These are phyloP conservation scores for Penicillium polonicum DNA, from an alignment of 2,329 filamentous ascomycete genomes.

Conservation along the genomic window DNA sequence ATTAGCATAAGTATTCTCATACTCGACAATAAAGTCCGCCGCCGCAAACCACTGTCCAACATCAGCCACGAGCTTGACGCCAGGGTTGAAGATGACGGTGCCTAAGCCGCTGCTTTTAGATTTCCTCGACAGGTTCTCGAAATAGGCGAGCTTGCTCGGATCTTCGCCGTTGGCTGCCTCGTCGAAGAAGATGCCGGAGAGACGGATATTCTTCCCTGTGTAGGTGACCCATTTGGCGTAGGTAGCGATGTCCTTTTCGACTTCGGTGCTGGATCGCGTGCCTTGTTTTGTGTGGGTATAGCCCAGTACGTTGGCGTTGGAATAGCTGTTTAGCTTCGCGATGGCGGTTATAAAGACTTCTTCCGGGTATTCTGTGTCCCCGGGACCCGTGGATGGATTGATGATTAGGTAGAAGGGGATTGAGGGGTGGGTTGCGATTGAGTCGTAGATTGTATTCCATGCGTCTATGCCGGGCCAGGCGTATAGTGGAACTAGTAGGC, in stretches of 20 bases:
- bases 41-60: conserved; percentile 16
- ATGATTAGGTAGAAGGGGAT: conserved; percentile 32
- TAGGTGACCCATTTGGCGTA: conserved; percentile 40
- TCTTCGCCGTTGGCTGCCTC: conserved; percentile 31
- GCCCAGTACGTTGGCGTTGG: conserved; percentile 43
- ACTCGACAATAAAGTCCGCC: conserved; percentile 22
- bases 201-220: conserved; percentile 24
- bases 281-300: conserved; percentile 44
- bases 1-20: conserved; percentile 18
- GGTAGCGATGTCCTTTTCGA: conserved; percentile 37
- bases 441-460: conserved; percentile 26
- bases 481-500: conserved; percentile 29
- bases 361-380: conserved; percentile 32
- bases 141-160: conserved; percentile 18
- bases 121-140: conserved; percentile 17
- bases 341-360: conserved; percentile 37
- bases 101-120: conserved; percentile 15
- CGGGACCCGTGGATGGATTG: conserved; percentile 37
- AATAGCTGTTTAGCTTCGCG: conserved; percentile 37
- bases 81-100: conserved; percentile 20
- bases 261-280: conserved; percentile 28
- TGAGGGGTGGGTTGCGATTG: conserved; percentile 21
- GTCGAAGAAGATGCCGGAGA: conserved; percentile 45
- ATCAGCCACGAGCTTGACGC: conserved; percentile 9
- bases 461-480: conserved; percentile 23